Percentiles rank a stretch among this genome's conserved stretches.
Evolutionary conservation across 2,329 filamentous ascomycete species (phyloP).

Genomic region (Beauveria rudraprayagi): DNA sequence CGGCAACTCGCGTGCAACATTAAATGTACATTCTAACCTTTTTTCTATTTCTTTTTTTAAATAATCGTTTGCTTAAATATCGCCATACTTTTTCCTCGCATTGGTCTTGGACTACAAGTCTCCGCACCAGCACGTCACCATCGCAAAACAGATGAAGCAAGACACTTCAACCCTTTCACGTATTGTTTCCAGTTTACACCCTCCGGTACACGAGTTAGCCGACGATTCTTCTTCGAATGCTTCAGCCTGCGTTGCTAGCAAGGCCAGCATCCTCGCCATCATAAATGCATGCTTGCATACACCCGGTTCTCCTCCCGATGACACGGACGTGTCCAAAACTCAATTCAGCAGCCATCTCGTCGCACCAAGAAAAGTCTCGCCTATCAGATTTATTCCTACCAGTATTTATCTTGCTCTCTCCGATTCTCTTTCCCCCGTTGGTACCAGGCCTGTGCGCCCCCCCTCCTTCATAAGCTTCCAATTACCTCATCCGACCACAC

Average conservation of each 20-base stretch:
- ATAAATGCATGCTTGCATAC: neutral
- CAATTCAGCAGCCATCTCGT: neutral
- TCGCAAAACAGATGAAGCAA: no score
- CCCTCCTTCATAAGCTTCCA: neutral
- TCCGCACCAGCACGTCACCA: no score
- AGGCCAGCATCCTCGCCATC: neutral
- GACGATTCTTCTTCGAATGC: no score
- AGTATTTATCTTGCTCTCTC: neutral
- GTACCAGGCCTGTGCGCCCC: neutral
- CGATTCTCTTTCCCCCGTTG: neutral
- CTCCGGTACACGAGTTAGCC: no score
- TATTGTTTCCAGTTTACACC: no score
- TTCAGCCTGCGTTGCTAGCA: no score
- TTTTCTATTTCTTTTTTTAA: neutral
- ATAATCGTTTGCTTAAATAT: neutral
- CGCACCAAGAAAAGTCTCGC: neutral
- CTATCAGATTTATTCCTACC: neutral
- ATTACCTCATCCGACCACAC: neutral
- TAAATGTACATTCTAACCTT: neutral
- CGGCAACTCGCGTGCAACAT: neutral
- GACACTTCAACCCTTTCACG: no score
- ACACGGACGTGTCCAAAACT: neutral
- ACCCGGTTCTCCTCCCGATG: neutral
- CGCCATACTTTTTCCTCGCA: no score
- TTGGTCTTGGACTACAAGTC: no score